phyloP scores from a whole-genome alignment of 257 asterid genomes.

The Przewalskia tangutica region DNA sequence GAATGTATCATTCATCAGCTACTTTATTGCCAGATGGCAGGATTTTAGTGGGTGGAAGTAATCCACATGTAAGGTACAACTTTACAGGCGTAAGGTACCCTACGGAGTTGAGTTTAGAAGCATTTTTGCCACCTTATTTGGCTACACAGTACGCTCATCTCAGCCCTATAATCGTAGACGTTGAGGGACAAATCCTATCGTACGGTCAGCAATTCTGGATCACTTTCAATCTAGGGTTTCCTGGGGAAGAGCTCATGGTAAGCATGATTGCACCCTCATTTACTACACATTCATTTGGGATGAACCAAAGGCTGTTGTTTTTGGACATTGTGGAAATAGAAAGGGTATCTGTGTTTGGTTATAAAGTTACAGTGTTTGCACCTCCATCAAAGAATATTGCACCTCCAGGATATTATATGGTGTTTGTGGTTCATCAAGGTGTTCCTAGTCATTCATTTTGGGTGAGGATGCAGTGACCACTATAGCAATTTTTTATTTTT shows the following conservation, averaged over 20 bases:
- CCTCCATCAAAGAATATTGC: slow-evolving; percentile 53
- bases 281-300: slow-evolving; percentile 64
- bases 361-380: slow-evolving; percentile 31
- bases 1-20: slow-evolving; percentile 74
- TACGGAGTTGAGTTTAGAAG: slow-evolving; percentile 57
- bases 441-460: slow-evolving; percentile 52
- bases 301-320: slow-evolving; percentile 67
- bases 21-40: slow-evolving; percentile 60
- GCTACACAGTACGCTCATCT: slow-evolving; percentile 18
- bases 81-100: slow-evolving; percentile 50
- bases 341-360: slow-evolving; percentile 19
- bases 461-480: slow-evolving; percentile 31
- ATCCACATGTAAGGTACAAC: slow-evolving; percentile 56
- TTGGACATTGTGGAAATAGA: slow-evolving; percentile 20
- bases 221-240: slow-evolving; percentile 21
- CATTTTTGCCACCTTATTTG: slow-evolving; percentile 59
- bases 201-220: slow-evolving; percentile 47
- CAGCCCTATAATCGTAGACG: slow-evolving; percentile 41
- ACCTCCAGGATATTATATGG: slow-evolving; percentile 76
- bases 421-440: slow-evolving; percentile 64
- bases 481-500: neutral
- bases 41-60: slow-evolving; percentile 80
- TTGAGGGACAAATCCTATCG: slow-evolving; percentile 4
- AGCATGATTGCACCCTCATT: slow-evolving; percentile 66
- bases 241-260: slow-evolving; percentile 21